These are phyloP conservation scores for Agaricales sp. DNA, from an alignment of 1,284 basidiomycete species.

Conservation along the genomic window DNA sequence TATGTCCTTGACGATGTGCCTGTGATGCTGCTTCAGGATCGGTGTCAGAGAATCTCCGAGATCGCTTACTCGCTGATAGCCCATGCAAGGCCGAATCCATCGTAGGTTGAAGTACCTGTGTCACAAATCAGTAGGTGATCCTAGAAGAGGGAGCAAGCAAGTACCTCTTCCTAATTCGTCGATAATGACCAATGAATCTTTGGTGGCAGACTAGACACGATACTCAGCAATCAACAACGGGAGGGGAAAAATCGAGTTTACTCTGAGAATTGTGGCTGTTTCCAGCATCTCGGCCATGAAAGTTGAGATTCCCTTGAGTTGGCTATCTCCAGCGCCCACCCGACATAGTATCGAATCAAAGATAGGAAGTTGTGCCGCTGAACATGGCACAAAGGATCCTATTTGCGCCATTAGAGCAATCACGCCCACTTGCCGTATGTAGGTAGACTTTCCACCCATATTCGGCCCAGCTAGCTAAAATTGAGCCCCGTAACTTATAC, in stretches of 20 bases:
- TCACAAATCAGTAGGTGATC: constrained; percentile 4
- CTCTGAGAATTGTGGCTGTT: constrained; percentile 91
- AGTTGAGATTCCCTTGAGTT: constrained; percentile 95
- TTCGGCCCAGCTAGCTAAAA: constrained; percentile 73
- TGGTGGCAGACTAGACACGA: constrained; percentile 66
- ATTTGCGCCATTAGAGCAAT: constrained; percentile 94
- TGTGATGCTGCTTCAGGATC: constrained; percentile 20
- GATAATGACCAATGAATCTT: constrained; percentile 93
- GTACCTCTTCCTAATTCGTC: constrained; percentile 92
- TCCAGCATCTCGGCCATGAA: constrained; percentile 99
- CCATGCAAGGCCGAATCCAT: constrained; percentile 98
- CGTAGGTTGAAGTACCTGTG: constrained; percentile 93
- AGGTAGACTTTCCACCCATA: constrained; percentile 94
- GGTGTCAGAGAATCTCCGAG: neutral
- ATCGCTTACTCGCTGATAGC: constrained; percentile 86
- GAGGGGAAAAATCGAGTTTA: constrained; percentile 21
- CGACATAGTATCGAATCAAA: constrained; percentile 96
- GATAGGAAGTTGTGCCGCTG: constrained; percentile 77
- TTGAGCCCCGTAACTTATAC: neutral
- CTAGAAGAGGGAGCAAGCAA: neutral
- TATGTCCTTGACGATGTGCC: constrained; percentile 88
- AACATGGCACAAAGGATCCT: constrained; percentile 92
- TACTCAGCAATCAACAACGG: constrained; percentile 6
- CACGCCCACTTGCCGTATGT: constrained; percentile 87
- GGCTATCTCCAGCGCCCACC: constrained; percentile 96